Evolutionary conservation across 2,329 filamentous ascomycete species (phyloP), one percentile per base, ranked within the genome.

Genomic region (Fusarium heterosporum): DNA sequence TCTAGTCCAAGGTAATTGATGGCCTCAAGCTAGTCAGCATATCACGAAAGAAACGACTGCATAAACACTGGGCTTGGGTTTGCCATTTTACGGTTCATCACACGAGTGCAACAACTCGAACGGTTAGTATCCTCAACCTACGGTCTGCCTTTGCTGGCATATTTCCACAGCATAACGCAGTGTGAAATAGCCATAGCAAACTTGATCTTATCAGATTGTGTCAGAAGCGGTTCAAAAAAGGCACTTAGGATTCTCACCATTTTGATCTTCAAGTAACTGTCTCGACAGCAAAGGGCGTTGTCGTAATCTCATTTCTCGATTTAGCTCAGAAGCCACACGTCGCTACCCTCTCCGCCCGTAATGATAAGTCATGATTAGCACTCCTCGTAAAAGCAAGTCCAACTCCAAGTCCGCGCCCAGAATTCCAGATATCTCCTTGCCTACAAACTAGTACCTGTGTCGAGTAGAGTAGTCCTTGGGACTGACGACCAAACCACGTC

Each of bases 401-500:
- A 62, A 62, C 26, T 47, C 61, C 48, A 52, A 49, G 30, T 38
- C 61, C 48, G 14, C 47, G 19, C 61, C 46, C 39, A 43, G 16
- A 47, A 48, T 30, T 38, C 50, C 39, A 62, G 43, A 11, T 19
- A 10, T n/a, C 38, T 28, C 11, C 11, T 42, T 38, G 10, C 11
- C 17, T 17, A 14, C 22, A 2, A 12, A 17, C 65, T 73, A 73
- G 45, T 73, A 73, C 10, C 71, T 60, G 32, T 73, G 71, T 53
- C 71, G 61, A 1, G 71, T 73, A 13, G 69, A 72, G 61, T 73
- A 73, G 72, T 77, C 94, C 84, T 98, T 99, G 1, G 95, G 96
- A 76, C 93, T 97, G 69, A 98, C 93, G 39, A 99, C 96, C 72
- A 99, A 81, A 90, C 96, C 96, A 52, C 95, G 85, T 1, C 96